Base-by-base conservation (phyloP, 2,329 filamentous ascomycete genomes). In the Colletotrichum sp. region DNA sequence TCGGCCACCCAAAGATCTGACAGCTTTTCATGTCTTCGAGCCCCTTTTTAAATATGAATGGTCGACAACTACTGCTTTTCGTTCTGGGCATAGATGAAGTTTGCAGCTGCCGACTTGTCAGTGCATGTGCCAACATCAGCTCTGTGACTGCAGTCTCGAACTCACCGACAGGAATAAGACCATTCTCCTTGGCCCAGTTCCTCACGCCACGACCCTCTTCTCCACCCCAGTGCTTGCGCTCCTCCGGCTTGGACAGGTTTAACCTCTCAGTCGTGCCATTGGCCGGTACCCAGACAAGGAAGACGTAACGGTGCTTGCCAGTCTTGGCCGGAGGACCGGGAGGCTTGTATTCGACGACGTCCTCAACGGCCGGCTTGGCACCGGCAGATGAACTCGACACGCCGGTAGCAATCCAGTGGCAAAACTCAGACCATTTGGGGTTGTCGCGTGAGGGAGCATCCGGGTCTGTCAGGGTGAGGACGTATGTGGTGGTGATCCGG, bases 351-450 rank as follows among this genome's bases (percentile, higher is more conserved):
- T 83, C 78, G 58, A 87, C 79, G 18, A 87, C 75, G n/a, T 85
- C 82, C 22, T 82, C 74, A 8, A 86, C 77, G 8, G 76, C 76
- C 22, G 80, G 56, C 10, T 78, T 68, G n/a, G 80, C 52, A 3
- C 75, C 71, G 8, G 39, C 48, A 12, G 78, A 78, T 5, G 78
- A 76, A 2, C 79, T 74, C 2, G 79, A 78, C 9, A 70, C 43
- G 27, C 82, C 82, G 1, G 84, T 83, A 5, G 84, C 83, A 62
- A 88, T 84, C 85, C 86, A 88, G 78, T 88, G 87, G 76, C 86
- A 88, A 79, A 87, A 83, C 80, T 88, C 86, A 8, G 85, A 83
- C 85, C 85, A 87, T 71, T 85, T 83, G 4, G 86, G 86, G 70
- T 88, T 79, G 55, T 85, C 80, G 6, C 85, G 83, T 0, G 85